A percentile compares a stretch with the other conserved stretches of the same genome.
phyloP scores from a whole-genome alignment of 768 basidiomycete species.

The Coprinellus micaceus region DNA sequence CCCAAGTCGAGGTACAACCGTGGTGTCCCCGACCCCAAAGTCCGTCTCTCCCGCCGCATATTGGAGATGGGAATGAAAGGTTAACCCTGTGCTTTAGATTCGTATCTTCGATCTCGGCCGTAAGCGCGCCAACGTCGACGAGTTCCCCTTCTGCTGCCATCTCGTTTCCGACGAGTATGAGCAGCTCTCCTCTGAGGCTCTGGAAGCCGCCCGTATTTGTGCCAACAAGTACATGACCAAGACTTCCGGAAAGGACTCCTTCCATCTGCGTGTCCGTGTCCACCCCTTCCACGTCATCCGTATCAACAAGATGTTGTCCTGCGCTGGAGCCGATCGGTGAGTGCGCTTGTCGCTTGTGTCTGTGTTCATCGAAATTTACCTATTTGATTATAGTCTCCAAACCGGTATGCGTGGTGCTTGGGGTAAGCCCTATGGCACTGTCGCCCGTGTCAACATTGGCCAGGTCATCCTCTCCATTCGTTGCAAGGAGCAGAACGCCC shows the following conservation, averaged over 20 bases:
- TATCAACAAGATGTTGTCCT: constrained; percentile 99
- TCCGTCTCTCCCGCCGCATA: constrained; percentile 22
- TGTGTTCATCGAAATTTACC: not conserved
- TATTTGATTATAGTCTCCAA: constrained; percentile 55
- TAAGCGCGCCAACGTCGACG: constrained; percentile 94
- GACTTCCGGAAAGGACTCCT: constrained; percentile 96
- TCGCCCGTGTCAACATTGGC: constrained; percentile 94
- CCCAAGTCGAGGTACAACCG: constrained; percentile 95
- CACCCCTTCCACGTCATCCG: constrained; percentile 99
- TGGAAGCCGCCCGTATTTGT: constrained; percentile 98
- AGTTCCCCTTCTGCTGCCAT: constrained; percentile 96
- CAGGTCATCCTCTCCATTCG: constrained; percentile 89
- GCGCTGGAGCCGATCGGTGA: constrained; percentile 96
- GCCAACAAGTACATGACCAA: constrained; percentile 99
- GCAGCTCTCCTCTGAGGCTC: constrained; percentile 91
- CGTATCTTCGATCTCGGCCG: constrained; percentile 94
- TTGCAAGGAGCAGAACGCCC: constrained; percentile 81
- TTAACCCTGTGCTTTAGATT: constrained; percentile 26
- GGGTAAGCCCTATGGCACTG: constrained; percentile 97
- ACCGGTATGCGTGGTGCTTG: constrained; percentile 99
- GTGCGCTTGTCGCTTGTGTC: constrained; percentile 18
- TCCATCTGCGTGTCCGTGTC: constrained; percentile 95
- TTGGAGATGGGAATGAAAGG: not conserved
- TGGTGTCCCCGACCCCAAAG: constrained; percentile 97
- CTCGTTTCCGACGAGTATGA: constrained; percentile 98